Evolutionary conservation across 1,284 basidiomycete genomes (phyloP), one percentile per base, ranked within the genome.

Genomic region (Apiotrichum laibachii): DNA sequence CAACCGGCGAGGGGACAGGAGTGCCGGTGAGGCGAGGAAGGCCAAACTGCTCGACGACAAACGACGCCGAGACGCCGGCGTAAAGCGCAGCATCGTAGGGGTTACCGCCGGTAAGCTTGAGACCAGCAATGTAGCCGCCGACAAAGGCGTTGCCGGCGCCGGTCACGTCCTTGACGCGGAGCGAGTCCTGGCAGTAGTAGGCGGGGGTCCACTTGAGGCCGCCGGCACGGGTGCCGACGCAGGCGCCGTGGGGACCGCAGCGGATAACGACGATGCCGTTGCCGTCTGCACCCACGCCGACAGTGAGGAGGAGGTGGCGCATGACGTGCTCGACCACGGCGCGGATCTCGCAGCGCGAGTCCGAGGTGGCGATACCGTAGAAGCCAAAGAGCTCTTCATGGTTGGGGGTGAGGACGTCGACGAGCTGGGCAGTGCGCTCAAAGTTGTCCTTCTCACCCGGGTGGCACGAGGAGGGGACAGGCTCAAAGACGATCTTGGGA

Each of bases 121-220:
- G 53, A 5, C 75, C 75, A 15, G 73, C 73, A 8, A 72, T 61
- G 46, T 63, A 73, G 18, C 75, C 75, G n/a, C 75, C 75, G 8
- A 77, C 56, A 51, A 71, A 77, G 2, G 71, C 63, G 55, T 76
- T 76, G 10, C 75, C 73, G 5, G 72, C 75, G 68, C 72, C 73
- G 6, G 72, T 75, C 35, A 72, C 70, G 51, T 76, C 75, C 55
- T 59, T 65, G 5, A 75, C 71, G 11, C 62, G 53, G 8, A 56
- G 22, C 19, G 57, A 52, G 40, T 61, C 61, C 4, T 52, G 57
- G 13, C 46, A 40, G 42, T 60, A 75, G 50, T 66, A 76, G 2
- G 75, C 67, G 0, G 75, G 75, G 37, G 71, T 66, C 75, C 73
- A 75, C 19, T 53, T 47, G 6, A 72, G n/a, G 11, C 69, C 69